These are phyloP conservation scores for Colletotrichum graminicola DNA, from an alignment of 2,329 filamentous ascomycete genomes.

Conservation along the genomic window DNA sequence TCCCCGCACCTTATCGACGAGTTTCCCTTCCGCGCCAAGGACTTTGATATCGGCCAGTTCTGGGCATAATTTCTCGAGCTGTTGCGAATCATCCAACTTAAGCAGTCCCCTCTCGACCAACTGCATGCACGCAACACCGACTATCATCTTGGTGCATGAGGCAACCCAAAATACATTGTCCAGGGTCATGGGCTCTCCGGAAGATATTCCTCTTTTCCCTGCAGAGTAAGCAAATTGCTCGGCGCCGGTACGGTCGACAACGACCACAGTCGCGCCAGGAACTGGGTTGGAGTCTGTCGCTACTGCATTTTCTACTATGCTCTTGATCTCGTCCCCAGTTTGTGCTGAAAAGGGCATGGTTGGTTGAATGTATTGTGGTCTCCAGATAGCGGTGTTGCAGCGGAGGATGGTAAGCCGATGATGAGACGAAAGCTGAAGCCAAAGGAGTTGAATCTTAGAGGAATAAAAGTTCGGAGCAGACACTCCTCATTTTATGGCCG, in stretches of 20 bases:
- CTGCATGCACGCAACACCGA: conserved; percentile 67
- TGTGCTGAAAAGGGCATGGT: conserved; percentile 35
- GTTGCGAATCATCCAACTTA: conserved; percentile 60
- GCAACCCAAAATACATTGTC: conserved; percentile 73
- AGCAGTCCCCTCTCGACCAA: conserved; percentile 65
- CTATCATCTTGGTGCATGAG: conserved; percentile 69
- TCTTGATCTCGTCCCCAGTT: conserved; percentile 25
- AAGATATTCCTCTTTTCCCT: conserved; percentile 59
- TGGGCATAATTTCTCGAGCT: conserved; percentile 61
- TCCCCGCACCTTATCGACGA: conserved; percentile 58
- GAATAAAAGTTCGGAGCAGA: neutral
- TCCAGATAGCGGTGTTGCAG: neutral
- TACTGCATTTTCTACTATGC: conserved; percentile 53
- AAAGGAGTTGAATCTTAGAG: neutral
- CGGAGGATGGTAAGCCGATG: neutral
- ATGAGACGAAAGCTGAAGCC: neutral
- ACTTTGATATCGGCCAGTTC: conserved; percentile 63
- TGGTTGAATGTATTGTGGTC: neutral
- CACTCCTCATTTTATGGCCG: neutral
- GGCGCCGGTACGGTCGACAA: conserved; percentile 61
- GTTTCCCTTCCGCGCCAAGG: conserved; percentile 52
- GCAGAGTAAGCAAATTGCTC: conserved; percentile 62
- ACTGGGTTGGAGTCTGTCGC: conserved; percentile 55
- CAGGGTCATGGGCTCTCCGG: conserved; percentile 65
- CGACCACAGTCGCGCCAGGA: conserved; percentile 59